These are phyloP conservation scores for Acanthamoeba castellanii DNA, from an alignment of 208 protist species.

Conservation along the genomic window DNA sequence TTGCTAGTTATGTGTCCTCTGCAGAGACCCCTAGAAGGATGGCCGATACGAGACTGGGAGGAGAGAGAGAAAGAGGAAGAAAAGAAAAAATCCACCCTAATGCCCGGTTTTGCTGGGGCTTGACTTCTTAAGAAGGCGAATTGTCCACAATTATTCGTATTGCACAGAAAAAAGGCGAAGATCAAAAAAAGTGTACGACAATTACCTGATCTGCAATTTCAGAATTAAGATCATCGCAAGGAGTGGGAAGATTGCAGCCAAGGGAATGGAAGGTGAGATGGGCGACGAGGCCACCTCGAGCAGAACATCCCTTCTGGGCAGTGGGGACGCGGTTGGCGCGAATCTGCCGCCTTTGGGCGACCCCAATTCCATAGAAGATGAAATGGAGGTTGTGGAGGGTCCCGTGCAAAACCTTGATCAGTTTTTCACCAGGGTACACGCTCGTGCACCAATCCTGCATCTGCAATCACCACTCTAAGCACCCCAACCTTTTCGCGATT, in stretches of 20 bases:
- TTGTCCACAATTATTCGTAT: neutral
- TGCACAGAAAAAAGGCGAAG: neutral
- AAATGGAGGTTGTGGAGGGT: neutral
- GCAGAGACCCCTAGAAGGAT: neutral
- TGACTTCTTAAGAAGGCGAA: neutral
- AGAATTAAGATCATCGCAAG: neutral
- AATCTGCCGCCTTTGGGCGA: neutral
- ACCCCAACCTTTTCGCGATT: neutral
- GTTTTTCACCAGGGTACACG: constrained; percentile 68
- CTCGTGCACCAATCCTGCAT: neutral
- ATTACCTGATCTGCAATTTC: neutral
- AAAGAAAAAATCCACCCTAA: neutral
- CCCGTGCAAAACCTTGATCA: constrained; percentile 69
- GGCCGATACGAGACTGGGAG: constrained; percentile 2
- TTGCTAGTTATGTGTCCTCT: neutral
- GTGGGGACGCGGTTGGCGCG: neutral
- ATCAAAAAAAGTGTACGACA: neutral
- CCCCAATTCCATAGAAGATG: neutral
- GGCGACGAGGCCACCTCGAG: neutral
- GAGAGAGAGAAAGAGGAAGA: constrained; percentile 50
- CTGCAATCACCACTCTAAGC: neutral
- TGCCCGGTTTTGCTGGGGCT: neutral
- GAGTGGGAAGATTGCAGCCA: neutral
- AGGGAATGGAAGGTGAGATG: neutral
- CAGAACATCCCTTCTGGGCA: neutral